Percentiles rank a stretch among this genome's conserved stretches.
These are phyloP conservation scores for Hamiltosporidium magnivora DNA, from an alignment of 371 early-diverging fungal genomes.

Conservation along the genomic window DNA sequence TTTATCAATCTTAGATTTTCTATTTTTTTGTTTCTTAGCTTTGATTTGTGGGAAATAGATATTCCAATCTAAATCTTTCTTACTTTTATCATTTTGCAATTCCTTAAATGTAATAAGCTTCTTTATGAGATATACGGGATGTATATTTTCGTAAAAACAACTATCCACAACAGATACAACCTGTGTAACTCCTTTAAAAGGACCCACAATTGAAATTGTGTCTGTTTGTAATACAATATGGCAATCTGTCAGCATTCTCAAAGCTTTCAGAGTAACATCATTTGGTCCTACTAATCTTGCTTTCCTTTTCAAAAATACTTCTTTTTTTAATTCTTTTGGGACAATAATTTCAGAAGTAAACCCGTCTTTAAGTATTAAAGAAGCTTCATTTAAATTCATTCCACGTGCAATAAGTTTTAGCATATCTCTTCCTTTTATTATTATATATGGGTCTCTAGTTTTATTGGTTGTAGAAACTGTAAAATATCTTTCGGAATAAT, in stretches of 20 bases:
- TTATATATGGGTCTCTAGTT: constrained; percentile 54
- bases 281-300: constrained; percentile 50
- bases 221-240: constrained; percentile 47
- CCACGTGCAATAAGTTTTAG: constrained; percentile 46
- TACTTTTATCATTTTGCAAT: constrained; percentile 38
- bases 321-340: constrained; percentile 15
- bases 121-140: constrained; percentile 56
- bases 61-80: constrained; percentile 53
- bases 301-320: constrained; percentile 50
- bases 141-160: constrained; percentile 50
- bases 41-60: constrained; percentile 49
- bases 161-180: constrained; percentile 38
- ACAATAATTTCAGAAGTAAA: constrained; percentile 17
- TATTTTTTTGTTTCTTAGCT: constrained; percentile 23
- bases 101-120: constrained; percentile 48
- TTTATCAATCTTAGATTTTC: not conserved
- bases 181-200: constrained; percentile 9
- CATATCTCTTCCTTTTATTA: constrained; percentile 48
- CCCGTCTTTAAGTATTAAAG: constrained; percentile 47
- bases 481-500: constrained; percentile 38
- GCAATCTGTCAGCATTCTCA: constrained; percentile 48
- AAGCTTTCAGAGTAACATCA: constrained; percentile 44
- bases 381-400: constrained; percentile 44
- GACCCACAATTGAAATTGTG: constrained; percentile 42
- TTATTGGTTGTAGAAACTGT: constrained; percentile 40